Conservation (phyloP, 2,329 filamentous ascomycete species). For the Xylariaceae sp. region DNA sequence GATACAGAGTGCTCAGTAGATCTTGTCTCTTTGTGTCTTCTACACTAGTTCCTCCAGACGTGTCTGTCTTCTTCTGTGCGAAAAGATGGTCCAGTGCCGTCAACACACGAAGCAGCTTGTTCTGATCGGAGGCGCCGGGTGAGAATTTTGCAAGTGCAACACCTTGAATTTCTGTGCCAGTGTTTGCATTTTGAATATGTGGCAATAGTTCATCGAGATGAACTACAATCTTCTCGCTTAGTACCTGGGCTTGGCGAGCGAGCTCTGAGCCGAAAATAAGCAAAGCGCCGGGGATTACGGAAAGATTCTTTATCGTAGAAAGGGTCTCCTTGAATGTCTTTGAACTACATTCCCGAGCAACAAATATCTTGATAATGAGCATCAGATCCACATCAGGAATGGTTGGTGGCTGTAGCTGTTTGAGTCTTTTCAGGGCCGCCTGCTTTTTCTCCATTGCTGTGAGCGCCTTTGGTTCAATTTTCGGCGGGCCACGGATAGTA, state of each 20-base stretch:
- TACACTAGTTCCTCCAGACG: slow-evolving; percentile 40
- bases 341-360: slow-evolving; percentile 90
- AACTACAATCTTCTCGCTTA: slow-evolving; percentile 77
- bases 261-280: slow-evolving; percentile 89
- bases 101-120: slow-evolving; percentile 85
- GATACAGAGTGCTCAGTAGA: slow-evolving; percentile 80
- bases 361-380: slow-evolving; percentile 93
- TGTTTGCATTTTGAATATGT: slow-evolving; percentile 79
- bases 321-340: slow-evolving; percentile 98
- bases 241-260: slow-evolving; percentile 74
- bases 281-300: slow-evolving; percentile 84
- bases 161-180: slow-evolving; percentile 91
- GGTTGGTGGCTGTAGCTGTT: slow-evolving; percentile 69
- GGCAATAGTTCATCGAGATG: slow-evolving; percentile 81
- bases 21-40: slow-evolving; percentile 67
- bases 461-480: slow-evolving; percentile 31
- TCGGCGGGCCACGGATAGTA: slow-evolving; percentile 23
- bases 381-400: slow-evolving; percentile 86
- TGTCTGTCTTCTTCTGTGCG: slow-evolving; percentile 61
- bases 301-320: slow-evolving; percentile 97
- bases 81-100: slow-evolving; percentile 96
- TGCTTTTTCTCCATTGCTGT: slow-evolving; percentile 39
- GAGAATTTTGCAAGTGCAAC: slow-evolving; percentile 93
- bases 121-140: slow-evolving; percentile 90
- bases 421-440: slow-evolving; percentile 44